These are phyloP conservation scores for Guillardia theta DNA, from an alignment of 78 protist species.

Conservation along the genomic window DNA sequence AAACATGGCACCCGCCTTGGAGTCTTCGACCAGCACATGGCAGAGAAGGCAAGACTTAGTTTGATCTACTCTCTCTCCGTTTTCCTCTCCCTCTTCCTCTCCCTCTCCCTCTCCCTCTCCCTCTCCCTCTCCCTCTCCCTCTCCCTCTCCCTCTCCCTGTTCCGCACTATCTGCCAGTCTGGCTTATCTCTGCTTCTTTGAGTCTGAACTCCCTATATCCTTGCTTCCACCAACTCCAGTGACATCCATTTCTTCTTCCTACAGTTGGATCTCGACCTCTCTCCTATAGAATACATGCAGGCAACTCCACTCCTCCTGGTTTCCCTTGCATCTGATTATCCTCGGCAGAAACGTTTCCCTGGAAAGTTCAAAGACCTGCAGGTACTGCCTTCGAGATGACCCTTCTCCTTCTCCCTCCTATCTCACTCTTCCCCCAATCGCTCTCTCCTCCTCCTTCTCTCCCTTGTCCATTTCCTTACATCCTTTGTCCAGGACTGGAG, in stretches of 20 bases:
- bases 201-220: background rate
- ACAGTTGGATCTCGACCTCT: background rate
- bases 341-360: background rate
- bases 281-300: no score
- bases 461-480: background rate
- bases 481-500: background rate
- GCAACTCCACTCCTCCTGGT: background rate
- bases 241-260: background rate
- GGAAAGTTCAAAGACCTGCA: background rate
- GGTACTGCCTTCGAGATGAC: background rate
- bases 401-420: background rate
- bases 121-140: background rate
- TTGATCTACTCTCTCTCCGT: background rate
- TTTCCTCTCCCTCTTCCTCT: background rate
- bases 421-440: background rate
- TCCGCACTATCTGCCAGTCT: background rate
- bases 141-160: background rate
- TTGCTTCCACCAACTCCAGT: background rate
- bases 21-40: background rate
- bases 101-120: background rate
- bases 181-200: background rate
- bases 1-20: conserved; percentile 50
- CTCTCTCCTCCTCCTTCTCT: background rate
- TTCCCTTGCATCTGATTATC: background rate
- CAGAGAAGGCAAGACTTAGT: no score